Base-by-base conservation (phyloP, 2,329 filamentous ascomycete species). In the Biscogniauxia mediterranea region DNA sequence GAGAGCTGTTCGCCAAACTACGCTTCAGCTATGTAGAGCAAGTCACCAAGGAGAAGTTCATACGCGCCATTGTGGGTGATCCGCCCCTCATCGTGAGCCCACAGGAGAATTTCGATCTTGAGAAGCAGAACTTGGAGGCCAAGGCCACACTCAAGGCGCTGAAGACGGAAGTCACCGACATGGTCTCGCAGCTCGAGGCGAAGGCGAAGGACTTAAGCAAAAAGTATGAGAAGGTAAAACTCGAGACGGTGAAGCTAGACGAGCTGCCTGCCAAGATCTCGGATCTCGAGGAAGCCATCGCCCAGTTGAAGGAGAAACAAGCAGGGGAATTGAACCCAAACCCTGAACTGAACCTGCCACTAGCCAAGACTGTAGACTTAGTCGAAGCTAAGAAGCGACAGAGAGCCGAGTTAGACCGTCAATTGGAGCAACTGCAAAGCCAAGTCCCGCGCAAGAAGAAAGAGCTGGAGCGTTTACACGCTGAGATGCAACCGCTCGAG, bases 1-100 rank as follows among this genome's bases (percentile, higher is more conserved):
- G 91, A 78, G 93, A 97, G 77, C 85, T 98, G 20, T 99, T 98
- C 77, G 90, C 92, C 51, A 98, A 99, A 79, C 84, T 98, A 49
- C 92, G 94, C 69, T 98, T 98, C 81, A 96, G 91, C 66, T 98
- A 98, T 77, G 90, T 97, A 69, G 95, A 99, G 78, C 95, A 98
- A 80, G 93, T 98, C 64, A 98, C 94, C 52, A 99, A 98, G 78
- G 95, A 99, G 76, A 96, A 97, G 72, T 98, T 97, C 76, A 89
- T 99, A 58, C 91, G 93, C 68, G 89, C 91, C 65, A 96, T 98
- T 69, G 92, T 96, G 17, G 92, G 92, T 65, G 91, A 97, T 65
- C 92, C 93, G 55, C 95, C 94, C 0, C 83, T 93, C 17, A 89
- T 98, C 53, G 91, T 96, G 61, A 89, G 89, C 50, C 86, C 89